Evolutionary conservation across 2,329 filamentous ascomycete genomes (phyloP), one percentile per base, ranked within the genome.

Genomic region (Orbilia ellipsospora): DNA sequence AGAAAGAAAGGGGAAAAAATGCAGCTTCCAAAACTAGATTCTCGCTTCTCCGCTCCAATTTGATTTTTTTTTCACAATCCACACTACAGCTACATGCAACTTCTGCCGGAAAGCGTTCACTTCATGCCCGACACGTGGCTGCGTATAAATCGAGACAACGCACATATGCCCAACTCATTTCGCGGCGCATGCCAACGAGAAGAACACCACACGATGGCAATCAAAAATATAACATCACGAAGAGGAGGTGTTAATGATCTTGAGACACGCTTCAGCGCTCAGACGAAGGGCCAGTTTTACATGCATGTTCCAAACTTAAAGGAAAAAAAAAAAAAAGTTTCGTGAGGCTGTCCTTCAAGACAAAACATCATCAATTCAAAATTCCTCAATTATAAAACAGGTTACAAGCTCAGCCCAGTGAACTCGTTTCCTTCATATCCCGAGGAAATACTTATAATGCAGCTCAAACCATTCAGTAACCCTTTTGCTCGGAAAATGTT

Each of bases 71-170:
- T 10, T 10, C 31, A 36, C 10, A 10, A 36, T 36, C 31, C 31
- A 36, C 1, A 36, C 31, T 7, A 36, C 31, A 36, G 23, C 23
- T 23, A 23, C 31, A 36, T 2, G 5, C 5, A 6, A 36, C 8
- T 36, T 36, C 31, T 36, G 31, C 31, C 31, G 10, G 31, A 36
- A 36, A 10, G 31, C 10, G 31, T 36, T 36, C 31, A 16, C 20
- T 8, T 55, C 23, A 55, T 26, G 51, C 59, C 51, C 66, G 66
- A 50, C 66, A 70, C 66, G 66, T 70, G 66, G 42, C 66, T 63
- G 40, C 57, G 40, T 63, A 28, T 51, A 70, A 57, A 69, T 45
- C 66, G 66, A 69, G 66, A 70, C 66, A 70, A 70, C 66, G 51
- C 66, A 70, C 51, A 51, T 63, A 20, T 52, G 65, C 65, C 65